These are phyloP conservation scores for Sporisorium iseilematis-ciliati DNA, from an alignment of 1,284 basidiomycete genomes.

Conservation along the genomic window DNA sequence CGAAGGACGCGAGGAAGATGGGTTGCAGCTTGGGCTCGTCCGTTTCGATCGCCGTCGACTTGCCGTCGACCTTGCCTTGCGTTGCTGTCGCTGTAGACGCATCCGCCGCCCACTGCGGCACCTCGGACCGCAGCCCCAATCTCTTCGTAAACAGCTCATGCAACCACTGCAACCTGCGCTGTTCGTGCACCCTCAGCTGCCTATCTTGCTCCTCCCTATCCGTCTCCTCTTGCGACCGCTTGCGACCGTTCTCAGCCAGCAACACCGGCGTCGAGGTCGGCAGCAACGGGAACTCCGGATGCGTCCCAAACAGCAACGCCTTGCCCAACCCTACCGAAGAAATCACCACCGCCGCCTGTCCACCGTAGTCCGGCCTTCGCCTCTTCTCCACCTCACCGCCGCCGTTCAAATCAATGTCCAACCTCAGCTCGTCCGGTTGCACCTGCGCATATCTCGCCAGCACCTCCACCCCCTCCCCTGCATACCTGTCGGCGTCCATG, in stretches of 20 bases:
- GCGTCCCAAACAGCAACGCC: constrained; percentile 76
- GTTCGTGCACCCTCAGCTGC: constrained; percentile 38
- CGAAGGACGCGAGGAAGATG: constrained; percentile 34
- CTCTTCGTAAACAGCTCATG: constrained; percentile 25
- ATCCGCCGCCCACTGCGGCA: constrained; percentile 32
- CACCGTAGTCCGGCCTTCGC: constrained; percentile 43
- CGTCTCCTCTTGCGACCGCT: constrained; percentile 10
- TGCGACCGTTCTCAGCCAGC: constrained; percentile 27
- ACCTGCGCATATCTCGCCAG: constrained; percentile 71
- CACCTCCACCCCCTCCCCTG: constrained; percentile 64
- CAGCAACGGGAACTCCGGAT: constrained; percentile 76
- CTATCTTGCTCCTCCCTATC: constrained; percentile 22
- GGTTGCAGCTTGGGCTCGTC: constrained; percentile 43
- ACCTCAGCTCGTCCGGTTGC: constrained; percentile 34
- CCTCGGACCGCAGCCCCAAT: constrained; percentile 38
- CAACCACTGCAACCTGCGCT: constrained; percentile 36
- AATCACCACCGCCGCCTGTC: constrained; percentile 73
- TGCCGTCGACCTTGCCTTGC: background rate
- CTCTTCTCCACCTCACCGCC: background rate
- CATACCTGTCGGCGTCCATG: constrained; percentile 64
- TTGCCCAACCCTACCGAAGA: constrained; percentile 75
- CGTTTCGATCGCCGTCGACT: constrained; percentile 20
- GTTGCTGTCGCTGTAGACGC: background rate
- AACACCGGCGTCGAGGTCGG: constrained; percentile 51
- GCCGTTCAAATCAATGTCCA: constrained; percentile 38